Base-by-base conservation (phyloP, 208 protist genomes). In the Acanthamoeba royreba region DNA sequence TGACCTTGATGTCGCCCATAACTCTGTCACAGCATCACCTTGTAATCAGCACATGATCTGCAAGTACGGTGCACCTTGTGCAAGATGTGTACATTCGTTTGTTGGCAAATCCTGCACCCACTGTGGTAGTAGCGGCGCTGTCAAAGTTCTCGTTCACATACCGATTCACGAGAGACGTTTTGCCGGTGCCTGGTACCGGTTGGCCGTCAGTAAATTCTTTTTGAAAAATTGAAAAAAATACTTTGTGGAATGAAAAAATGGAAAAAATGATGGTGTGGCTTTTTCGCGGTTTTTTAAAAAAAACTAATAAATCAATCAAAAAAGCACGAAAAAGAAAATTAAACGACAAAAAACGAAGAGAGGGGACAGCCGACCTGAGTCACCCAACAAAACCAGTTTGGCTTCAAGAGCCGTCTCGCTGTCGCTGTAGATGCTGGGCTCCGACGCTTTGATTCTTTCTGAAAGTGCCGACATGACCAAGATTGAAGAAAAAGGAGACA, bases 151-250 rank as follows among this genome's bases (percentile, higher is more conserved):
- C 81, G 33, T 89, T 69, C 52, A 90, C 83, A 69, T 90, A 90
- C 25, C 83, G 33, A 22, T 90, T 38, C 49, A 90, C 31, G 28
- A 90, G 38, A 1, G 83, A 90, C 4, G 83, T 90, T 38, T 90
- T 90, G 7, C 83, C 83, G 19, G 83, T 90, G 8, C 83, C 83
- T 90, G 81, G n/a, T n/a, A n/a, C n/a, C n/a, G n/a, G n/a, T n/a
- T n/a, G n/a, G n/a, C n/a, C n/a, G n/a, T n/a, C n/a, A n/a, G n/a
- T n/a, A n/a, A n/a, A n/a, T n/a, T n/a, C n/a, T n/a, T n/a, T n/a
- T n/a, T n/a, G n/a, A n/a, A n/a, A n/a, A n/a, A n/a, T n/a, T n/a
- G n/a, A n/a, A n/a, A n/a, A n/a, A n/a, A n/a, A n/a, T n/a, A n/a
- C n/a, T n/a, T n/a, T n/a, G n/a, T n/a, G n/a, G n/a, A n/a, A n/a